These are phyloP conservation scores for Boletellus sp. DNA, from an alignment of 768 basidiomycete species.

Conservation along the genomic window DNA sequence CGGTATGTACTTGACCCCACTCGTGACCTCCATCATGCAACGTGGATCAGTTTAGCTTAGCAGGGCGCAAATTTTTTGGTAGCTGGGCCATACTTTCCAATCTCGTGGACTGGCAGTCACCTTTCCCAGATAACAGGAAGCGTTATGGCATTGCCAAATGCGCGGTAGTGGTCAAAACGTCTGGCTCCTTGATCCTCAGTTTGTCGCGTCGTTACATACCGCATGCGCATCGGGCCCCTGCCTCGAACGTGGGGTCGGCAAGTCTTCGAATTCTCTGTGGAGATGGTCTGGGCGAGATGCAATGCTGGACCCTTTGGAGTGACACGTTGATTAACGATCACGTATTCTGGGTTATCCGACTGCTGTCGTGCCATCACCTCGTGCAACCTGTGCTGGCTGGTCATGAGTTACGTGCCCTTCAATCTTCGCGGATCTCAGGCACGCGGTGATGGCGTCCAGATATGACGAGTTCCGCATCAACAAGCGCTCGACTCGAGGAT, in stretches of 20 bases:
- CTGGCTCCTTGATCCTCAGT: background rate
- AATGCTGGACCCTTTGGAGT: background rate
- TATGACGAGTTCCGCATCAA: background rate
- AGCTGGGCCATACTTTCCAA: conserved; percentile 10
- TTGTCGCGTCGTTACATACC: conserved; percentile 2
- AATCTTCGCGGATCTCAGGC: conserved; percentile 9
- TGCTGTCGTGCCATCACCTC: background rate
- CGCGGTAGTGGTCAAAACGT: conserved; percentile 4
- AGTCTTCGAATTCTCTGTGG: background rate
- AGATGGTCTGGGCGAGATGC: background rate
- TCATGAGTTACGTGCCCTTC: conserved; percentile 1
- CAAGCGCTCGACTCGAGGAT: background rate
- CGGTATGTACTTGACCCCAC: conserved; percentile 1
- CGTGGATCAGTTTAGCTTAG: conserved; percentile 5
- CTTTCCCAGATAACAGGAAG: conserved; percentile 1
- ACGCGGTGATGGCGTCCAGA: conserved; percentile 1
- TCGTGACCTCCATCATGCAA: conserved; percentile 1
- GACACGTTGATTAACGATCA: background rate
- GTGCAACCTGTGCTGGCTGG: background rate
- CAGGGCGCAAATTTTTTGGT: conserved; percentile 2
- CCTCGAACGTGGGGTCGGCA: background rate
- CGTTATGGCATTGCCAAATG: conserved; percentile 5
- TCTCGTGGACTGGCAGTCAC: conserved; percentile 9
- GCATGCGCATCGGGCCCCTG: background rate
- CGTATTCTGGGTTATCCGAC: background rate